These are phyloP conservation scores for Ascochyta lentis DNA, from an alignment of 2,329 filamentous ascomycete species.

Conservation along the genomic window DNA sequence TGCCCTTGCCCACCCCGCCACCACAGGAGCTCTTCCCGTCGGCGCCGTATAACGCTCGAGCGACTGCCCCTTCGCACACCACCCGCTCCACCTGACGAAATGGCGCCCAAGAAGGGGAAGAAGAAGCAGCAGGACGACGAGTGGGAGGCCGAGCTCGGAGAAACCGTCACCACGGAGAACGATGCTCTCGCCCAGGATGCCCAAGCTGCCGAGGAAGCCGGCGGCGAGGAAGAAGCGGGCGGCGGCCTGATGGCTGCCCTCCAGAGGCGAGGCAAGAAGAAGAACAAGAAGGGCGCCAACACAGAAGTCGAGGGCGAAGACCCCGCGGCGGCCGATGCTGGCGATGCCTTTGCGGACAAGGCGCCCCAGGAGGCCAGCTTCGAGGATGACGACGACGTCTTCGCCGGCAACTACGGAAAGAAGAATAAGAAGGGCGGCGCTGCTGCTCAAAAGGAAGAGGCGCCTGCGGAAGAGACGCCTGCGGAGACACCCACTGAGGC, in stretches of 20 bases:
- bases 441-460: conserved; percentile 49
- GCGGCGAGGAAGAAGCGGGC: conserved; percentile 58
- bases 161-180: conserved; percentile 70
- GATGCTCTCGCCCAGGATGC: conserved; percentile 52
- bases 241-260: conserved; percentile 57
- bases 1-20: conserved; percentile 23
- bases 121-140: conserved; percentile 89
- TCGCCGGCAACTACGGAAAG: conserved; percentile 69
- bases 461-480: conserved; percentile 42
- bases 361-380: conserved; percentile 78
- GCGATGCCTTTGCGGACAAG: conserved; percentile 64
- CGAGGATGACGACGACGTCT: conserved; percentile 76
- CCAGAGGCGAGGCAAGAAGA: conserved; percentile 71
- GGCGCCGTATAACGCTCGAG: conserved; percentile 10
- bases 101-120: conserved; percentile 93
- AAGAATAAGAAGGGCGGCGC: conserved; percentile 71
- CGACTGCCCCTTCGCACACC: not conserved
- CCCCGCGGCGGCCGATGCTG: conserved; percentile 53
- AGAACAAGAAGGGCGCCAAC: conserved; percentile 80
- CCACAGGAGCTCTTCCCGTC: conserved; percentile 10
- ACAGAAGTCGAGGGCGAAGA: conserved; percentile 73
- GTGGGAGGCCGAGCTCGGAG: conserved; percentile 93
- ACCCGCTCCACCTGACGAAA: conserved; percentile 53
- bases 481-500: conserved; percentile 28
- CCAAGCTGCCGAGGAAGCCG: conserved; percentile 34